Conservation (phyloP, 2,329 filamentous ascomycete species). For the Ophiostoma populinum region DNA sequence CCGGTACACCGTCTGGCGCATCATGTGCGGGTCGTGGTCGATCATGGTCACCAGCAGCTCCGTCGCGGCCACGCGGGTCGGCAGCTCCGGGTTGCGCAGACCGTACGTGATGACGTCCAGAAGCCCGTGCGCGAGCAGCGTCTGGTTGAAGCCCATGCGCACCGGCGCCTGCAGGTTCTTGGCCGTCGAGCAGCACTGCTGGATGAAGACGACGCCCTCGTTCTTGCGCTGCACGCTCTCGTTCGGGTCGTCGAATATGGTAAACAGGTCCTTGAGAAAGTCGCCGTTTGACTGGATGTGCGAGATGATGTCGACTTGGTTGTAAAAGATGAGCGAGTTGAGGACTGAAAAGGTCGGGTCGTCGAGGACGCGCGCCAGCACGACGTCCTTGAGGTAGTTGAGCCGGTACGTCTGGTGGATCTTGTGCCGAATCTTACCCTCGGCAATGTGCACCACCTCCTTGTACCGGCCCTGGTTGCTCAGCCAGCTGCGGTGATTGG, state of each 20-base stretch:
- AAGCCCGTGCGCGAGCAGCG: slow-evolving; percentile 76
- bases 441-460: slow-evolving; percentile 86
- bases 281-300: slow-evolving; percentile 68
- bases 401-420: slow-evolving; percentile 93
- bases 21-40: slow-evolving; percentile 89
- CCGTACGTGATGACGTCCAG: slow-evolving; percentile 85
- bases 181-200: slow-evolving; percentile 85
- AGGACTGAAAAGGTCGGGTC: slow-evolving; percentile 95
- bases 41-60: slow-evolving; percentile 89
- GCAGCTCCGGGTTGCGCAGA: slow-evolving; percentile 66
- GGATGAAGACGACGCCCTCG: slow-evolving; percentile 88
- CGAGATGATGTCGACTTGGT: slow-evolving; percentile 94
- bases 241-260: slow-evolving; percentile 56
- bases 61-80: slow-evolving; percentile 77
- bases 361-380: slow-evolving; percentile 85
- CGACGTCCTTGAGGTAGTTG: slow-evolving; percentile 96
- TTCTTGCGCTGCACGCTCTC: slow-evolving; percentile 60
- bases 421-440: slow-evolving; percentile 65
- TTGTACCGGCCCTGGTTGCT: slow-evolving; percentile 81
- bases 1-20: slow-evolving; percentile 81
- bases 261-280: slow-evolving; percentile 68
- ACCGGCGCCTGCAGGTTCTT: slow-evolving; percentile 82
- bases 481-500: slow-evolving; percentile 88
- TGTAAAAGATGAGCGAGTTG: slow-evolving; percentile 96
- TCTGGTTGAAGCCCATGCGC: slow-evolving; percentile 68